Base-by-base conservation (phyloP, 805 yeast genomes). In the Candida multigemmis region DNA sequence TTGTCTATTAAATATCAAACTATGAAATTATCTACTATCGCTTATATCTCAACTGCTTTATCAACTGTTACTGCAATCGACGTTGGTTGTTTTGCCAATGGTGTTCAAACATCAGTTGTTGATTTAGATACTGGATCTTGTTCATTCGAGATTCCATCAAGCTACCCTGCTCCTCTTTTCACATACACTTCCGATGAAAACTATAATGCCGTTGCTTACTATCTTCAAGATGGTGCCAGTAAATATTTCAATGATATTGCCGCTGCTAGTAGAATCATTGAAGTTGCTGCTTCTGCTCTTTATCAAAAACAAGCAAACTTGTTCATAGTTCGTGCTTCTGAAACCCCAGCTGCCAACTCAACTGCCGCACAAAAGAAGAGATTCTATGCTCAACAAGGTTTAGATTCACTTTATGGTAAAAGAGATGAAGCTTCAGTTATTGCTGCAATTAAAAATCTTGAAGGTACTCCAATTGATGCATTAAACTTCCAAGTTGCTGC, bases 351-450 rank as follows among this genome's bases (percentile, higher is more conserved):
- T 20, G 36, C 55, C 18, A 60, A 60, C 55, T 57, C 65, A 21
- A 54, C 65, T 36, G 51, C 54, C 33, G 58, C 58, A 19, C 44
- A 56, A 57, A 48, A 59, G 45, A 45, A 56, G 65, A 54, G n/a
- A n/a, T n/a, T n/a, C n/a, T n/a, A n/a, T n/a, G n/a, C n/a, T n/a
- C n/a, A n/a, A n/a, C n/a, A n/a, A n/a, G n/a, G n/a, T n/a, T n/a
- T n/a, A n/a, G n/a, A n/a, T n/a, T n/a, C n/a, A n/a, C n/a, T n/a
- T n/a, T n/a, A n/a, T n/a, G n/a, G n/a, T n/a, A n/a, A n/a, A n/a
- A 56, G 56, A 45, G 64, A 52, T 34, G 60, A 44, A 26, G 25
- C 26, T n/a, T 13, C 28, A 9, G 42, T 37, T 16, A 39, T 46
- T 34, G 38, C 38, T 22, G 41, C 38, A 13, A 32, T 41, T 22